Base-by-base conservation (phyloP, 1,284 basidiomycete genomes). In the Trichosporon coremiiforme region DNA sequence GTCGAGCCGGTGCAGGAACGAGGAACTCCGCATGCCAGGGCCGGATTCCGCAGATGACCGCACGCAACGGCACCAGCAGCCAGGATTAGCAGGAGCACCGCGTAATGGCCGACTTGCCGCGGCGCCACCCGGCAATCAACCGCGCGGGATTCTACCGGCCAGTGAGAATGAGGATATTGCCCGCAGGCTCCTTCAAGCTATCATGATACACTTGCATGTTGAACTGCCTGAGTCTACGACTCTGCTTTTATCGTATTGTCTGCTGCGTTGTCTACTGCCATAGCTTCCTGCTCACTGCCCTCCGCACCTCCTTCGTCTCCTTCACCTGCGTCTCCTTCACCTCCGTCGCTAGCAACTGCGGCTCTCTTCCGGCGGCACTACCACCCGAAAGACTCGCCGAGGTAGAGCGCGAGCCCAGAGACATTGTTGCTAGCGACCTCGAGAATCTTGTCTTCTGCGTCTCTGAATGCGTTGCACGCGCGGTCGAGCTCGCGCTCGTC, bases 321-420 rank as follows among this genome's bases (percentile, higher is more conserved):
- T 1, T 25, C 25, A 3, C 25, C 25, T 25, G 41, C 5, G 45
- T 20, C n/a, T n/a, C n/a, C n/a, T n/a, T n/a, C n/a, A n/a, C n/a
- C n/a, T n/a, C n/a, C n/a, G n/a, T n/a, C n/a, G n/a, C n/a, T n/a
- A n/a, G n/a, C n/a, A n/a, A n/a, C n/a, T n/a, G n/a, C n/a, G n/a
- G 20, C 17, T 20, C 50, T 6, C 20, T 7, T 25, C n/a, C 31
- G 25, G n/a, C 63, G 13, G 10, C 55, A 47, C 72, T 76, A 81
- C 78, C 78, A 81, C 22, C 79, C 80, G 69, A 76, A 75, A n/a
- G 76, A 75, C 41, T 80, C 80, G 38, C 75, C 75, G 29, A 83
- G 73, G 70, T 79, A 83, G 68, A 68, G 67, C 0, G 74, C 77
- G 64, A 83, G 66, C 4, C 76, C 77, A 33, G 72, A 71, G 47